Evolutionary conservation across 257 asterid genomes (phyloP).

Genomic region (Solanum chmielewskii): DNA sequence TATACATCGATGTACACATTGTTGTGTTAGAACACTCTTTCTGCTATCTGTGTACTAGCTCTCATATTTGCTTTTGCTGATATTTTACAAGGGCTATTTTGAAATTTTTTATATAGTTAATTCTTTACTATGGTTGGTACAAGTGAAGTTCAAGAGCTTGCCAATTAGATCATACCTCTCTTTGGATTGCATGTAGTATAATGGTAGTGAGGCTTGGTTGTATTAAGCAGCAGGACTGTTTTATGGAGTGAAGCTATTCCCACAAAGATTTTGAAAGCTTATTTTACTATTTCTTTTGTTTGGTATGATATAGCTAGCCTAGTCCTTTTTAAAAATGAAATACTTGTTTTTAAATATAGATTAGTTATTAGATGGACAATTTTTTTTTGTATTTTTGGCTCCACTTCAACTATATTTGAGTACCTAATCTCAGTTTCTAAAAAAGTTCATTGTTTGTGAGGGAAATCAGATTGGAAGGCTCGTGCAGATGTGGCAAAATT

Average conservation of each 20-base stretch:
- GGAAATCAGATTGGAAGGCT: constrained; percentile 75
- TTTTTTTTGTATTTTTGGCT: neutral
- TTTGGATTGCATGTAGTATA: neutral
- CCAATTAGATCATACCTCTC: neutral
- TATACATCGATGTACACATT: neutral
- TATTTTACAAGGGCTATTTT: neutral
- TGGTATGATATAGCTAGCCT: neutral
- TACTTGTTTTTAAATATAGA: neutral
- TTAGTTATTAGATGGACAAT: neutral
- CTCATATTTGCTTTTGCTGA: neutral
- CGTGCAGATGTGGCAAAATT: constrained; percentile 84
- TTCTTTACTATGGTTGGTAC: neutral
- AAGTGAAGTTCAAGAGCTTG: neutral
- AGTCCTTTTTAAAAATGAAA: neutral
- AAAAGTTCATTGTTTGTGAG: neutral
- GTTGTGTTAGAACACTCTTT: neutral
- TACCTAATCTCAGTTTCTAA: neutral
- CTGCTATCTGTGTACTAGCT: neutral
- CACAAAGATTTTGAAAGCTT: neutral
- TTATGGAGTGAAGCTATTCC: neutral
- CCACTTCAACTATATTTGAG: neutral
- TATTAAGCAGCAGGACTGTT: neutral
- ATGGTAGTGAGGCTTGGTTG: neutral
- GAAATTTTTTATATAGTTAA: neutral
- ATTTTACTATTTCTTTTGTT: neutral